Conservation (phyloP, 202 grass and related monocot species). For the Elaeis oleifera region DNA sequence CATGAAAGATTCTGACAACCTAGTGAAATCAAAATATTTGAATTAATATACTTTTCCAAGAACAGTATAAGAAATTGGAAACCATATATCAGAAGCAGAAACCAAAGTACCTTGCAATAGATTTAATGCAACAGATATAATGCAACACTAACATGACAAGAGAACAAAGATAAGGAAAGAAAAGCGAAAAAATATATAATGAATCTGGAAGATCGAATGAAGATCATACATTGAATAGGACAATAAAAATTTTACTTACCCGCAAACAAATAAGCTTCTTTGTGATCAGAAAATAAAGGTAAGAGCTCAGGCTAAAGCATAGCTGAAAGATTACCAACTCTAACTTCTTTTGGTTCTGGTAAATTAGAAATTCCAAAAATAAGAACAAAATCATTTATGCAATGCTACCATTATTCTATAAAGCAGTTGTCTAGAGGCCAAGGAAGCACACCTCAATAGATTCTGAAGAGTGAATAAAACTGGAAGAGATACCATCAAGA, state of each 20-base stretch:
- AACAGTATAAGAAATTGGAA: no score
- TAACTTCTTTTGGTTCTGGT: constrained; percentile 29
- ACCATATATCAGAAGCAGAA: no score
- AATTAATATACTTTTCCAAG: no score
- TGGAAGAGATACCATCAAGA: constrained; percentile 46
- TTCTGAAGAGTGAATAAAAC: constrained; percentile 55
- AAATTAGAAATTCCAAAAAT: constrained; percentile 14
- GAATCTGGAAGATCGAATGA: no score
- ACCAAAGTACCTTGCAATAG: no score
- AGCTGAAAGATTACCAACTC: constrained; percentile 33
- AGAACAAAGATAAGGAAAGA: constrained; percentile 3
- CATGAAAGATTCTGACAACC: no score
- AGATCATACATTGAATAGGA: background rate
- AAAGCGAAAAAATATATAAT: background rate
- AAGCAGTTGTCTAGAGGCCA: background rate
- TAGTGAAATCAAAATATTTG: no score
- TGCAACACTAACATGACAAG: background rate
- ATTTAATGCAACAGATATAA: no score
- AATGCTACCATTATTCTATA: constrained; percentile 6
- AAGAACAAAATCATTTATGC: constrained; percentile 25
- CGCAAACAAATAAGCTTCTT: constrained; percentile 66
- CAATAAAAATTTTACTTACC: constrained; percentile 35
- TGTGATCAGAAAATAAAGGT: constrained; percentile 71
- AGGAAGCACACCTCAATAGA: constrained; percentile 56
- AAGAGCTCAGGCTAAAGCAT: constrained; percentile 72